These are phyloP conservation scores for Pseudopyrenochaeta lycopersici DNA, from an alignment of 2,329 filamentous ascomycete species.

Conservation along the genomic window DNA sequence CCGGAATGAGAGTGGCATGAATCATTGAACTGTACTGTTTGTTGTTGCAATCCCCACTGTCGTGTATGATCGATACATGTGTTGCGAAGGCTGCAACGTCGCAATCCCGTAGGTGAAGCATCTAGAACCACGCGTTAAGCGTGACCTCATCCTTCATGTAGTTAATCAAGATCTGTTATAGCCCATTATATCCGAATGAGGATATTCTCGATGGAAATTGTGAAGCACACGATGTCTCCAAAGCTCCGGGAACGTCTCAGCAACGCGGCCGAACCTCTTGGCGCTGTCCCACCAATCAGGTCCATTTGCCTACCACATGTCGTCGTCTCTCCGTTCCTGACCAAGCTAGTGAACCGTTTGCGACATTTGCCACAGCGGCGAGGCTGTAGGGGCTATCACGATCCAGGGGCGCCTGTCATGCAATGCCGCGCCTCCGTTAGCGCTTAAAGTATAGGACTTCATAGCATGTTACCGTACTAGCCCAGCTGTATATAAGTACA, in stretches of 20 bases:
- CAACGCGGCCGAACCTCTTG: constrained; percentile 16
- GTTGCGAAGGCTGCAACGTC: not conserved
- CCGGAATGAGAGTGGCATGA: no score
- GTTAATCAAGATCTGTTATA: constrained; percentile 5
- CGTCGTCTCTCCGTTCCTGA: constrained; percentile 1
- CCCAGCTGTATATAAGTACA: constrained; percentile 39
- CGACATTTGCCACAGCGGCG: constrained; percentile 7
- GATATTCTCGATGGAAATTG: constrained; percentile 13
- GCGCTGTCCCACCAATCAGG: constrained; percentile 30
- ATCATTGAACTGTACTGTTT: not conserved
- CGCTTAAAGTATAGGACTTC: constrained; percentile 16
- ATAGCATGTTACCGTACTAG: constrained; percentile 10
- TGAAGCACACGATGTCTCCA: constrained; percentile 43
- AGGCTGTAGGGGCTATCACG: constrained; percentile 16
- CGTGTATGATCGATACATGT: not conserved
- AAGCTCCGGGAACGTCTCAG: constrained; percentile 37
- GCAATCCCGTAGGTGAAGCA: constrained; percentile 4
- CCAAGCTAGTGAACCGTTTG: constrained; percentile 9
- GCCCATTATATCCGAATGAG: constrained; percentile 14
- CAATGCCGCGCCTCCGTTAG: constrained; percentile 15
- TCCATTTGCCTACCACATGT: not conserved
- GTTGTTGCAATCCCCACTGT: not conserved
- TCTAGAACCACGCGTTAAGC: constrained; percentile 3
- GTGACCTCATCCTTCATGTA: not conserved
- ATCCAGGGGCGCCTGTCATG: constrained; percentile 38